phyloP scores from a whole-genome alignment of 176 grass and related monocot genomes.

The Rhynchospora pubera region DNA sequence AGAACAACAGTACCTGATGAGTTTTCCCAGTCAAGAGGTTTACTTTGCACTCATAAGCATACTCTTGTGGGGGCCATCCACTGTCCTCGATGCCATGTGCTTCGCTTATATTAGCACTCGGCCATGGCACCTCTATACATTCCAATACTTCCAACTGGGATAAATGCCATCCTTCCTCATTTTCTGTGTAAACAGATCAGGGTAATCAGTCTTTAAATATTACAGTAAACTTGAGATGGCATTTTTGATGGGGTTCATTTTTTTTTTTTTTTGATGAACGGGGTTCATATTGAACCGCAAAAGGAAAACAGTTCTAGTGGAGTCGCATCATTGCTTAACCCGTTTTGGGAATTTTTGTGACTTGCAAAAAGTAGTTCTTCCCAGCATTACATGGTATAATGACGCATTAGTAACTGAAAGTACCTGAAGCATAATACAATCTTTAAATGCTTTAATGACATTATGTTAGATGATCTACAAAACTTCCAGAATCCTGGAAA shows the following conservation, averaged over 20 bases:
- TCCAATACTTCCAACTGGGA: constrained; percentile 90
- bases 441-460: not conserved
- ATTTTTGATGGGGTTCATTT: too few species aligned
- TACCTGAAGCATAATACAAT: not conserved
- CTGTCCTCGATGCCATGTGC: constrained; percentile 50
- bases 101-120: constrained; percentile 46
- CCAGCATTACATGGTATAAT: not conserved
- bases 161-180: constrained; percentile 64
- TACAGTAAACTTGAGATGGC: not conserved
- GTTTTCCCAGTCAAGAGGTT: constrained; percentile 95
- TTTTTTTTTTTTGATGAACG: too few species aligned
- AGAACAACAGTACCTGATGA: constrained; percentile 60
- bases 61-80: constrained; percentile 50
- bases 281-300: not conserved
- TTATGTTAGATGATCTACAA: not conserved
- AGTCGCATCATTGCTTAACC: not conserved
- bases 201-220: not conserved
- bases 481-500: not conserved
- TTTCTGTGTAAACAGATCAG: constrained; percentile 33
- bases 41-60: constrained; percentile 90
- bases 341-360: not conserved
- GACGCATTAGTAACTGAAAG: not conserved
- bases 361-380: not conserved
- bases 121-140: constrained; percentile 83
- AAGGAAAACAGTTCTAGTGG: too few species aligned